Conservation (phyloP, 441 rosid genomes). For the Erodium chrysanthum region DNA sequence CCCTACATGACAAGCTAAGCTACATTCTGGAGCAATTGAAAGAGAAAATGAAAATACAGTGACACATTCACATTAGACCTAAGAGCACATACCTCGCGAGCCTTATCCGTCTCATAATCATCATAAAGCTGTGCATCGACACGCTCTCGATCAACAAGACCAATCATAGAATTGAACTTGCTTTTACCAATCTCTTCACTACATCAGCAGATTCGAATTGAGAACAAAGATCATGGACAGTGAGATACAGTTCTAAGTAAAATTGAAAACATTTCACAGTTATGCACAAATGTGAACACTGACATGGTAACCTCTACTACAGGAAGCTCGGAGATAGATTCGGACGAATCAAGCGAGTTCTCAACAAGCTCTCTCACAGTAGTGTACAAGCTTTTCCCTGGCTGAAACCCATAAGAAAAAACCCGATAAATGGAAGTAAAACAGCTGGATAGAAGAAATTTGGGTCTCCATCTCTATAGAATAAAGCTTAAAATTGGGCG, state of each 20-base stretch:
- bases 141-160: constrained; percentile 81
- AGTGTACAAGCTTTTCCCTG: constrained; percentile 82
- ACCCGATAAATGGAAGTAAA: background rate
- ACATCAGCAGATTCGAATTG: constrained; percentile 22
- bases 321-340: constrained; percentile 88
- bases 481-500: background rate
- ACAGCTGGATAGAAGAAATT: background rate
- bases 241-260: background rate
- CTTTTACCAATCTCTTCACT: constrained; percentile 87
- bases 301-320: constrained; percentile 76
- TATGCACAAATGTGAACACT: constrained; percentile 18
- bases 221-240: background rate
- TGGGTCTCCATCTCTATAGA: background rate
- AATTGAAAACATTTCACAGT: background rate
- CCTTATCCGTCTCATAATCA: constrained; percentile 86
- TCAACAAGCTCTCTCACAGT: constrained; percentile 92
- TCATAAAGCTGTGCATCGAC: constrained; percentile 72
- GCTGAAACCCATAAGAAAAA: constrained; percentile 39
- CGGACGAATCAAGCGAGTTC: constrained; percentile 88
- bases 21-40: background rate
- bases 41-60: constrained; percentile 8
- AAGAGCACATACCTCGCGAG: constrained; percentile 61
- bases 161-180: constrained; percentile 91
- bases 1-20: constrained; percentile 4
- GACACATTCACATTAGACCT: constrained; percentile 8